Evolutionary conservation across 2,329 filamentous ascomycete genomes (phyloP).

Genomic region (Shiraia sp.): DNA sequence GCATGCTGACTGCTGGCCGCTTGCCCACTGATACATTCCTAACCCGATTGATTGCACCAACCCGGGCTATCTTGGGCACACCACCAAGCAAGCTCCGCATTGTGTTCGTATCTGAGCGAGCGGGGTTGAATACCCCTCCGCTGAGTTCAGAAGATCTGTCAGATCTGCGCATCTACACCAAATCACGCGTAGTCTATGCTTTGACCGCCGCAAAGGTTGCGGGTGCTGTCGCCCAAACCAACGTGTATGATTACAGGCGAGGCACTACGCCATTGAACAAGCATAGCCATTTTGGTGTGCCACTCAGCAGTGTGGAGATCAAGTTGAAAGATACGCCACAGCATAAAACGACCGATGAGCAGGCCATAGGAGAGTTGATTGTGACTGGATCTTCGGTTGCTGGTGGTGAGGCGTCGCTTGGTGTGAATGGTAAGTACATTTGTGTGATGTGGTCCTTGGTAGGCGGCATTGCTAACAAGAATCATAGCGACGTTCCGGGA

Average conservation of each 20-base stretch:
- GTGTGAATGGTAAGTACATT: constrained; percentile 52
- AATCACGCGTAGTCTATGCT: constrained; percentile 81
- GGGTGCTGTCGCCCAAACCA: constrained; percentile 84
- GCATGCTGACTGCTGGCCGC: constrained; percentile 71
- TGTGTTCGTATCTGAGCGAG: constrained; percentile 76
- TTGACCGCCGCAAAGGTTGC: constrained; percentile 82
- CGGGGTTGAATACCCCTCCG: constrained; percentile 62
- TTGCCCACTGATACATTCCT: constrained; percentile 71
- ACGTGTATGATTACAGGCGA: constrained; percentile 82
- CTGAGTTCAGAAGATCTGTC: constrained; percentile 73
- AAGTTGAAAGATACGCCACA: constrained; percentile 66
- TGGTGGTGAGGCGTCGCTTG: constrained; percentile 66
- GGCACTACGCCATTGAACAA: constrained; percentile 44
- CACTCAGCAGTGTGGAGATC: constrained; percentile 78
- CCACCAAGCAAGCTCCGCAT: constrained; percentile 76
- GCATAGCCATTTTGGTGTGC: constrained; percentile 76
- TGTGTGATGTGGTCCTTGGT: neutral
- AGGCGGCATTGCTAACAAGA: constrained; percentile 9
- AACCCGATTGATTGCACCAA: constrained; percentile 63
- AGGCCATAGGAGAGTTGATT: constrained; percentile 61
- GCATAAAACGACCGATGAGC: constrained; percentile 66
- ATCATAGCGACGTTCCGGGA: constrained; percentile 64
- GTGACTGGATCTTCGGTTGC: constrained; percentile 75
- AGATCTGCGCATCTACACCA: constrained; percentile 79
- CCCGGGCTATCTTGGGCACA: constrained; percentile 62